Base-by-base conservation (phyloP, 495 filamentous ascomycete genomes). In the Podospora conica region DNA sequence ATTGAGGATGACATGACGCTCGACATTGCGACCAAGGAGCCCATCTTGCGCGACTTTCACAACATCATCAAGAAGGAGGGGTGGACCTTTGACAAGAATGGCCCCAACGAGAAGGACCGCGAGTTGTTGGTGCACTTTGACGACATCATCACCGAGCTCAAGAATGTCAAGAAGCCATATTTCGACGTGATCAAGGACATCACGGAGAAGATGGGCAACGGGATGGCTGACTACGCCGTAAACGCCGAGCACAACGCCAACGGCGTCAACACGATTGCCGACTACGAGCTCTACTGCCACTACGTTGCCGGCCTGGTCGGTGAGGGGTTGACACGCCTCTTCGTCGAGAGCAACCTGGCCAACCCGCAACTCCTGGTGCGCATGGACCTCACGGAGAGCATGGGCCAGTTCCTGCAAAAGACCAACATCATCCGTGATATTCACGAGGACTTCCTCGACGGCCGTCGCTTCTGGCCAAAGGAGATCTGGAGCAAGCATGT, bases 1-100 rank as follows among this genome's bases (percentile, higher is more conserved):
- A 91, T 98, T 65, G 95, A 98, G 78, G 95, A 98, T 83, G 95
- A 98, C 77, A 98, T 97, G 86, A 96, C 95, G 4, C 88, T 98
- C 61, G 82, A 88, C 1, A 77, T 92, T 10, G 81, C 82, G 64
- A 86, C 83, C 67, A 98, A 98, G 81, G 93, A 95, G 76, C 92
- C 92, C 4, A 77, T 97, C 54, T 81, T 98, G 31, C 84, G 95
- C 31, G 81, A 89, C 53, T 98, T 98, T 77, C 80, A 92, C 71
- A 79, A 88, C 63, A 80, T 87, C 70, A 79, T 96, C 59, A 90
- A 91, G 64, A 79, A 89, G 68, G 89, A 96, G 69, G 92, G 92
- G 25, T 98, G 95, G 95, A 95, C 83, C 4, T 98, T 90, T 75
- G 81, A 86, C 70, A 91, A 87, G 25, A 96, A 89, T 72, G 91